phyloP scores from a whole-genome alignment of 306 rosid species.

The Calophaca sinica region DNA sequence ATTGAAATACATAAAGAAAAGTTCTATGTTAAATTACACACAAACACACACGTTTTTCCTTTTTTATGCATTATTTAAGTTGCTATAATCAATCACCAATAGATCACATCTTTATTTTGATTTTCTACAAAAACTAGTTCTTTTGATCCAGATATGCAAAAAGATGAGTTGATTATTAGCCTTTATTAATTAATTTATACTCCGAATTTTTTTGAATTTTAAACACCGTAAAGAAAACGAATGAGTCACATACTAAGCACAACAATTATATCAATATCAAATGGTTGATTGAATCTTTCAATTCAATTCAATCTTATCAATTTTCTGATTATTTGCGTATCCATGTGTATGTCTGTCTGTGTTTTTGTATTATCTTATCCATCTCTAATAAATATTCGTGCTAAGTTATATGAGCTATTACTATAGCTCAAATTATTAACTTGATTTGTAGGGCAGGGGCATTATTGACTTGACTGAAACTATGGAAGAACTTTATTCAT shows the following conservation, averaged over 20 bases:
- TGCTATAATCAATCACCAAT: background rate
- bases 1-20: background rate
- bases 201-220: background rate
- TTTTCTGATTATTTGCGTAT: background rate
- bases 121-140: constrained; percentile 6
- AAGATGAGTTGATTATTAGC: constrained; percentile 6
- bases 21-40: background rate
- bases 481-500: constrained; percentile 91
- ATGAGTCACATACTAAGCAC: constrained; percentile 9
- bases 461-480: constrained; percentile 78
- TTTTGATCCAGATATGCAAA: constrained; percentile 5
- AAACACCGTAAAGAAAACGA: background rate
- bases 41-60: background rate
- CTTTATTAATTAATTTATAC: constrained; percentile 6
- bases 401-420: constrained; percentile 24
- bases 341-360: background rate
- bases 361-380: constrained; percentile 2
- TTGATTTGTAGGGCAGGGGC: constrained; percentile 81
- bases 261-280: constrained; percentile 7
- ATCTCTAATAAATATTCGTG: constrained; percentile 11
- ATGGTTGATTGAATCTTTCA: background rate
- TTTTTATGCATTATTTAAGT: constrained; percentile 1
- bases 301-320: background rate
- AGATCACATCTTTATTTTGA: background rate
- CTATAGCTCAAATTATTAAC: constrained; percentile 48